These are phyloP conservation scores for Colletotrichum sp. DNA, from an alignment of 2,329 filamentous ascomycete genomes.

Conservation along the genomic window DNA sequence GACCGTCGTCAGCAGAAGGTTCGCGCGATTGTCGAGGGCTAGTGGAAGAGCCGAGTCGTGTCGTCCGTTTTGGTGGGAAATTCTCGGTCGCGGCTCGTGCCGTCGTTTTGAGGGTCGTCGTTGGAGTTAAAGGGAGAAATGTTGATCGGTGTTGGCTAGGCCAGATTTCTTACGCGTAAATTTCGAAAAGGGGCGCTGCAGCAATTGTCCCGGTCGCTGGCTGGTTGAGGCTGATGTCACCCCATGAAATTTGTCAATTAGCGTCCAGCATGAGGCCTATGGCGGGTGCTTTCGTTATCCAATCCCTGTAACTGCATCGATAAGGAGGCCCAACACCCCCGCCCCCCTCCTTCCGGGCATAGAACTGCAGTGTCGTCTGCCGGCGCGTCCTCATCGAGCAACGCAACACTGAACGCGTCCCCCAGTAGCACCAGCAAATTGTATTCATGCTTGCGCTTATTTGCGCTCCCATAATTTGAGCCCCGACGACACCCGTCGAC, in stretches of 20 bases:
- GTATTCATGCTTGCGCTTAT: background rate
- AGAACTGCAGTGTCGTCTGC: background rate
- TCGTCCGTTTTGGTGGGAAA: background rate
- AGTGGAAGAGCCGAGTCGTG: conserved; percentile 1
- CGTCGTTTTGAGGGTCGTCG: conserved; percentile 1
- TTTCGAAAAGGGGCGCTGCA: conserved; percentile 13
- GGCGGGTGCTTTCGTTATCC: background rate
- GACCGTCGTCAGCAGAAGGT: background rate
- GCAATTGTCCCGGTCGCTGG: conserved; percentile 5
- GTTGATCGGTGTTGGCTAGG: background rate
- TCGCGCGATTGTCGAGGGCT: conserved; percentile 2
- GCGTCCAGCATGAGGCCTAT: conserved; percentile 4
- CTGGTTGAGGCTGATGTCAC: conserved; percentile 21
- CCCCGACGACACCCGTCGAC: background rate
- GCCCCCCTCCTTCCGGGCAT: background rate
- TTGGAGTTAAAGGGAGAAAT: conserved; percentile 1
- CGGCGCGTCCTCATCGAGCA: background rate
- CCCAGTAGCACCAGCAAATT: background rate
- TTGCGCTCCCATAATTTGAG: background rate
- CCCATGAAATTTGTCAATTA: conserved; percentile 19
- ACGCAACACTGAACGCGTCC: background rate
- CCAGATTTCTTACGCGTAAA: conserved; percentile 18
- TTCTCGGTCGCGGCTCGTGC: conserved; percentile 13
- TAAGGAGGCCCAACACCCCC: conserved; percentile 6
- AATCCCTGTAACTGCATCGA: conserved; percentile 5